phyloP scores from a whole-genome alignment of 2,329 filamentous ascomycete species.

The Malbranchea zuffiana region DNA sequence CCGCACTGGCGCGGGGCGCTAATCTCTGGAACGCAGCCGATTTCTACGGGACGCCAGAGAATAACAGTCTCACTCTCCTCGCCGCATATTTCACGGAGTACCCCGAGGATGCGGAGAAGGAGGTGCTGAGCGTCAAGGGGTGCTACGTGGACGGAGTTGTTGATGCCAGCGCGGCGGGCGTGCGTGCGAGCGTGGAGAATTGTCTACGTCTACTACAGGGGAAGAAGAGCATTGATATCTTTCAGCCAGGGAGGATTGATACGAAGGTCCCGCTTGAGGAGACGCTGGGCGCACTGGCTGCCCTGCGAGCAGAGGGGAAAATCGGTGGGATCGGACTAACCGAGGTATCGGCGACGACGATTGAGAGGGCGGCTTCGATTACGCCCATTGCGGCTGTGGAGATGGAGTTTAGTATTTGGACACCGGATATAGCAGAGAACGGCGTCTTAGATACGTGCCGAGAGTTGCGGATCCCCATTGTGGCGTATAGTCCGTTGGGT shows the following conservation, averaged over 20 bases:
- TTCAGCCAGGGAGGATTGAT: constrained; percentile 46
- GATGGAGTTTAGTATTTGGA: constrained; percentile 44
- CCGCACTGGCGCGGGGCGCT: constrained; percentile 34
- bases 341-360: constrained; percentile 30
- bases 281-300: constrained; percentile 24
- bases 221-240: constrained; percentile 47
- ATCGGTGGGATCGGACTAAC: constrained; percentile 28
- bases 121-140: constrained; percentile 20
- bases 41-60: constrained; percentile 27
- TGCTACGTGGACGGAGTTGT: constrained; percentile 23
- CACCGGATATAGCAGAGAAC: constrained; percentile 33
- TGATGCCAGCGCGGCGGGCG: constrained; percentile 37
- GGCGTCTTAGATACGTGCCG: constrained; percentile 20
- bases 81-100: constrained; percentile 20
- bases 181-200: constrained; percentile 46
- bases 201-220: constrained; percentile 39
- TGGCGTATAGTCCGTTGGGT: constrained; percentile 35
- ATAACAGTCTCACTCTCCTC: constrained; percentile 19
- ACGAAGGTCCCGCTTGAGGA: constrained; percentile 37
- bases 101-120: constrained; percentile 21
- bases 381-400: constrained; percentile 44
- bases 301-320: constrained; percentile 26
- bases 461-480: constrained; percentile 30
- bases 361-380: constrained; percentile 39
- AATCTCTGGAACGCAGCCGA: constrained; percentile 23